Evolutionary conservation across 345 rosid species (phyloP).

Genomic region (Populus pruinosa): DNA sequence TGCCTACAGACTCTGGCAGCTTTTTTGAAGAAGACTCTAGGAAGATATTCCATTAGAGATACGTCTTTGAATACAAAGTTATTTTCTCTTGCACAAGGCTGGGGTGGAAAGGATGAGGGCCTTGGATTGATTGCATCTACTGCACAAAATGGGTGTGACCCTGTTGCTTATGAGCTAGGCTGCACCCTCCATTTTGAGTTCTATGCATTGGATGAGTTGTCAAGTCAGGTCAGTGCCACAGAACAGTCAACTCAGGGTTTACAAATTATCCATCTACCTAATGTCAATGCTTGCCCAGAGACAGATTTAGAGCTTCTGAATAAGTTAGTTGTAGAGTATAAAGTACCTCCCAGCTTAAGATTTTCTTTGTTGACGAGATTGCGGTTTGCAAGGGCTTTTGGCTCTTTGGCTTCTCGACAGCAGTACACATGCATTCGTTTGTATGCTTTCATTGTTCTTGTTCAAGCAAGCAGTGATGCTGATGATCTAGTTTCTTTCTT

Average conservation of each 20-base stretch:
- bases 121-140: slow-evolving; percentile 83
- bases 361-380: slow-evolving; percentile 77
- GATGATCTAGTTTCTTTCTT: slow-evolving; percentile 83
- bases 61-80: slow-evolving; percentile 69
- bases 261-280: slow-evolving; percentile 69
- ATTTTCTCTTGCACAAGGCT: slow-evolving; percentile 95
- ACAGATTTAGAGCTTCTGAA: slow-evolving; percentile 77
- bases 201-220: slow-evolving; percentile 52
- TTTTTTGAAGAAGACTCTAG: slow-evolving; percentile 76
- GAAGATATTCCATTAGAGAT: slow-evolving; percentile 77
- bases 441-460: slow-evolving; percentile 87
- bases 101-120: slow-evolving; percentile 99
- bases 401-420: slow-evolving; percentile 68
- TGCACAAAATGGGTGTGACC: slow-evolving; percentile 59
- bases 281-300: slow-evolving; percentile 41
- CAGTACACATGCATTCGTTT: slow-evolving; percentile 89
- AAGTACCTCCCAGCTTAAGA: slow-evolving; percentile 77
- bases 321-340: slow-evolving; percentile 63
- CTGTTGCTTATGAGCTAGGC: slow-evolving; percentile 69
- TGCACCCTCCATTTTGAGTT: slow-evolving; percentile 96
- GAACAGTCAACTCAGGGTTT: slow-evolving; percentile 60
- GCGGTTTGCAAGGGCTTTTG: slow-evolving; percentile 87
- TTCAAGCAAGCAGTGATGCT: slow-evolving; percentile 75
- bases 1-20: slow-evolving; percentile 86
- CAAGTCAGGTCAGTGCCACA: slow-evolving; percentile 24